Evolutionary conservation across 1,284 basidiomycete genomes (phyloP).

Genomic region (Naganishia albida): DNA sequence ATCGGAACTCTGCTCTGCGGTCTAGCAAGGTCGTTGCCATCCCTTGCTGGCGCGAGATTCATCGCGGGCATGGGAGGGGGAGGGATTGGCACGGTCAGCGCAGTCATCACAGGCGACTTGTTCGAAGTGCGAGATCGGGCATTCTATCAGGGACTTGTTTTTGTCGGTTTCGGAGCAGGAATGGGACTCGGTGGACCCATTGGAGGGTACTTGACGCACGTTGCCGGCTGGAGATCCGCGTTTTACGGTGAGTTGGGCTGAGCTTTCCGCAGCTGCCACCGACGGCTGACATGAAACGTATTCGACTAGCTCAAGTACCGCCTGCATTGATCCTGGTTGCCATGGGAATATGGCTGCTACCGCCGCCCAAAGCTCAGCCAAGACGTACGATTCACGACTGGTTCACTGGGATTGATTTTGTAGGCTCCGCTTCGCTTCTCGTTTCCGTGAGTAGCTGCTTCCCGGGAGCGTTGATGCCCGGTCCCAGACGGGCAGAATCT

Average conservation of each 20-base stretch:
- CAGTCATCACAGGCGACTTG: slow-evolving; percentile 49
- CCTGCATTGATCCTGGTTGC: slow-evolving; percentile 31
- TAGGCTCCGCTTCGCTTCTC: slow-evolving; percentile 37
- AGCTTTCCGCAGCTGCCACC: no score
- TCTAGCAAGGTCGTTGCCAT: slow-evolving; percentile 32
- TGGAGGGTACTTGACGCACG: slow-evolving; percentile 52
- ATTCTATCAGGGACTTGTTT: slow-evolving; percentile 48
- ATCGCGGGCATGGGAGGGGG: slow-evolving; percentile 44
- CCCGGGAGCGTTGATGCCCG: neutral
- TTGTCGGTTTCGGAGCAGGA: slow-evolving; percentile 47
- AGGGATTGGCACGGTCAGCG: slow-evolving; percentile 43
- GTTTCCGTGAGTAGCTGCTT: slow-evolving; percentile 33
- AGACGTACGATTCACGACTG: slow-evolving; percentile 9
- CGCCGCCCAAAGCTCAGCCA: neutral
- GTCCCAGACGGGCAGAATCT: neutral
- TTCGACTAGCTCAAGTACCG: slow-evolving; percentile 40
- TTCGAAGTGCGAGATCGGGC: slow-evolving; percentile 51
- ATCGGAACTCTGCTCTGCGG: slow-evolving; percentile 39
- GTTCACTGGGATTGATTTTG: slow-evolving; percentile 39
- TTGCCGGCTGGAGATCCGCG: slow-evolving; percentile 52
- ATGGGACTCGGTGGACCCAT: slow-evolving; percentile 52
- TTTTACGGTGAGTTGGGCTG: slow-evolving; percentile 45
- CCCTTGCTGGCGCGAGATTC: slow-evolving; percentile 38
- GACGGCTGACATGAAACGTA: no score
- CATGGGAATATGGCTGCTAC: slow-evolving; percentile 17